Evolutionary conservation across 371 early-diverging fungal species (phyloP).

Genomic region (Globomyces sp.): DNA sequence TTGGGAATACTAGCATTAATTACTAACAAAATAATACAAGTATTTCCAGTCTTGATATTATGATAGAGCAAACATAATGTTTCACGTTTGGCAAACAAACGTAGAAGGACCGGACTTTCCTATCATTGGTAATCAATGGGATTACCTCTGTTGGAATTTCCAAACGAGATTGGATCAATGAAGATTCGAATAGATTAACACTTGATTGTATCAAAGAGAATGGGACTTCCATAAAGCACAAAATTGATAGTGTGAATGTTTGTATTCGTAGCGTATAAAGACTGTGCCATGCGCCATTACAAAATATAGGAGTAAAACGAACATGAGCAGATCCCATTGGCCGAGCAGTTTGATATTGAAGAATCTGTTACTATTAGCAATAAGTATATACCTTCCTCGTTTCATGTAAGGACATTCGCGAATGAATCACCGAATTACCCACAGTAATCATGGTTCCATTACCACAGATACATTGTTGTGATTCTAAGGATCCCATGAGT

Average conservation of each 20-base stretch:
- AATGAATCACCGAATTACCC: slow-evolving; percentile 49
- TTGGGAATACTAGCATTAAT: slow-evolving; percentile 41
- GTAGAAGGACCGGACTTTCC: slow-evolving; percentile 53
- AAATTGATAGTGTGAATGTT: slow-evolving; percentile 46
- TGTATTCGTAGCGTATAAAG: slow-evolving; percentile 46
- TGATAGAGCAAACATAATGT: slow-evolving; percentile 54
- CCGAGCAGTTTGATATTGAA: slow-evolving; percentile 48
- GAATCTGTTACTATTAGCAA: slow-evolving; percentile 30
- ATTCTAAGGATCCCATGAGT: slow-evolving; percentile 51
- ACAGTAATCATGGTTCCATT: slow-evolving; percentile 54
- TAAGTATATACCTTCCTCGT: slow-evolving; percentile 45
- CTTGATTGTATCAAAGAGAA: slow-evolving; percentile 34
- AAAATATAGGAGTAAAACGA: slow-evolving; percentile 49
- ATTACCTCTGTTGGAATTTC: slow-evolving; percentile 48
- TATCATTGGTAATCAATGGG: slow-evolving; percentile 10
- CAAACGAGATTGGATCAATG: slow-evolving; percentile 47
- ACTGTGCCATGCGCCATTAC: slow-evolving; percentile 46
- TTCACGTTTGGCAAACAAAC: slow-evolving; percentile 58
- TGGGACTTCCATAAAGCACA: slow-evolving; percentile 47
- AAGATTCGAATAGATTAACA: slow-evolving; percentile 42
- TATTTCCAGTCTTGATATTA: slow-evolving; percentile 53
- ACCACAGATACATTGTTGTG: slow-evolving; percentile 54
- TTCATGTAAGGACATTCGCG: slow-evolving; percentile 46
- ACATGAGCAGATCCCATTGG: slow-evolving; percentile 38
- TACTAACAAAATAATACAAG: slow-evolving; percentile 1